A percentile compares a stretch with the other conserved stretches of the same genome.
Conservation (phyloP, 495 filamentous ascomycete species). For the Parathielavia hyrcaniae region DNA sequence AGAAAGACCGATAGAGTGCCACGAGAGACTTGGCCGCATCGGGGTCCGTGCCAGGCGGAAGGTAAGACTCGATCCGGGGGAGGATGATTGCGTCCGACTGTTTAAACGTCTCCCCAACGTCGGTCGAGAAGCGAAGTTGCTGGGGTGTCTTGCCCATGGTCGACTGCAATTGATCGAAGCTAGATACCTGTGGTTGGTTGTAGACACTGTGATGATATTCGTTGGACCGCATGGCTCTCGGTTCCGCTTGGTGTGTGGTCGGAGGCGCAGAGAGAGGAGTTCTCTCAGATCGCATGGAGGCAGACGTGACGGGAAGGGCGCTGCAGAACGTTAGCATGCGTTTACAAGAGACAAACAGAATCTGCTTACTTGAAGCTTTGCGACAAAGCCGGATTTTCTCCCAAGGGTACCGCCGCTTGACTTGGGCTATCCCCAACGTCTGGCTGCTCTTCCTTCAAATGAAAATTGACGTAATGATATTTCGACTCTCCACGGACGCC, state of each 20-base stretch:
- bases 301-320: slow-evolving; percentile 23
- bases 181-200: slow-evolving; percentile 44
- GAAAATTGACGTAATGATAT: slow-evolving; percentile 93
- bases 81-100: slow-evolving; percentile 64
- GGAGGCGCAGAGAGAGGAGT: slow-evolving; percentile 65
- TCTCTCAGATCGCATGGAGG: slow-evolving; percentile 45
- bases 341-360: not conserved
- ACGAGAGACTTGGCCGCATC: slow-evolving; percentile 76
- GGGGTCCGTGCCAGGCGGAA: slow-evolving; percentile 68
- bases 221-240: slow-evolving; percentile 23
- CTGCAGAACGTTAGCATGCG: slow-evolving; percentile 20
- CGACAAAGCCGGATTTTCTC: slow-evolving; percentile 32
- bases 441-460: slow-evolving; percentile 58
- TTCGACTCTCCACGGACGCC: slow-evolving; percentile 96
- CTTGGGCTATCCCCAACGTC: slow-evolving; percentile 36
- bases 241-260: slow-evolving; percentile 30
- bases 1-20: slow-evolving; percentile 87
- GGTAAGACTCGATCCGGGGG: slow-evolving; percentile 68
- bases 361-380: slow-evolving; percentile 40
- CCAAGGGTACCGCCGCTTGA: slow-evolving; percentile 36
- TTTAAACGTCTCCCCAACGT: slow-evolving; percentile 45
- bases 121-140: slow-evolving; percentile 58
- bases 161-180: slow-evolving; percentile 41
- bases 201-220: slow-evolving; percentile 43
- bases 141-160: slow-evolving; percentile 54